Evolutionary conservation across 306 rosid genomes (phyloP).

Genomic region (Rosa lucieae): DNA sequence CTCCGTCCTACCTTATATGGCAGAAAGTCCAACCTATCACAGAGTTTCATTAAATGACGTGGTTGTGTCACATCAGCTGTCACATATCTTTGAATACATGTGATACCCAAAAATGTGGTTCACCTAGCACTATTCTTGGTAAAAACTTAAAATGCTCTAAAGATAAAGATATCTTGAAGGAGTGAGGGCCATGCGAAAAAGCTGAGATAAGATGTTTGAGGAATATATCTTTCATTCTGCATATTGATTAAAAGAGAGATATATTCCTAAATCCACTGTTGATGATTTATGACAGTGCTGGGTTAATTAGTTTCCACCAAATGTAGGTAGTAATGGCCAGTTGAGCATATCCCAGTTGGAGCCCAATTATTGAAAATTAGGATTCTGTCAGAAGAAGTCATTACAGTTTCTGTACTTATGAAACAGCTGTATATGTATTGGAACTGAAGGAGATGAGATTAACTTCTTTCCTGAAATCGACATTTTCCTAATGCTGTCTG

Average conservation of each 20-base stretch:
- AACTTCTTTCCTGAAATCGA: not conserved
- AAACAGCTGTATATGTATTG: not conserved
- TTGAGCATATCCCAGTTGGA: conserved; percentile 7
- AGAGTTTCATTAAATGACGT: too few species aligned
- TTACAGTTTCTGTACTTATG: conserved; percentile 7
- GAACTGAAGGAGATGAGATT: not conserved
- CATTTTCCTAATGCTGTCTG: conserved; percentile 3
- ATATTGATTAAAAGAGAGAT: not conserved
- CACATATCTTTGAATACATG: too few species aligned
- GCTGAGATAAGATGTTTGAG: not conserved
- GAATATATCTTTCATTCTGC: not conserved
- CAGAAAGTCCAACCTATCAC: too few species aligned
- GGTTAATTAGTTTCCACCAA: not conserved
- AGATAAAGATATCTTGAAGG: not conserved
- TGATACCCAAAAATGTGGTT: too few species aligned
- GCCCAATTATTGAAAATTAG: not conserved
- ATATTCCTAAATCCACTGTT: not conserved
- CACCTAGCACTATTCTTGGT: too few species aligned
- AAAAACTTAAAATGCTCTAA: not conserved
- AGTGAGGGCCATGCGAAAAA: not conserved
- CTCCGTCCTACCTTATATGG: too few species aligned
- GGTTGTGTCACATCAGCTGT: too few species aligned
- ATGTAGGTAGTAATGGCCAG: not conserved
- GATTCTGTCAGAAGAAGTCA: conserved; percentile 14
- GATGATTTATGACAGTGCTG: not conserved